Evolutionary conservation across 345 rosid species (phyloP).

Genomic region (Clausena lansium): DNA sequence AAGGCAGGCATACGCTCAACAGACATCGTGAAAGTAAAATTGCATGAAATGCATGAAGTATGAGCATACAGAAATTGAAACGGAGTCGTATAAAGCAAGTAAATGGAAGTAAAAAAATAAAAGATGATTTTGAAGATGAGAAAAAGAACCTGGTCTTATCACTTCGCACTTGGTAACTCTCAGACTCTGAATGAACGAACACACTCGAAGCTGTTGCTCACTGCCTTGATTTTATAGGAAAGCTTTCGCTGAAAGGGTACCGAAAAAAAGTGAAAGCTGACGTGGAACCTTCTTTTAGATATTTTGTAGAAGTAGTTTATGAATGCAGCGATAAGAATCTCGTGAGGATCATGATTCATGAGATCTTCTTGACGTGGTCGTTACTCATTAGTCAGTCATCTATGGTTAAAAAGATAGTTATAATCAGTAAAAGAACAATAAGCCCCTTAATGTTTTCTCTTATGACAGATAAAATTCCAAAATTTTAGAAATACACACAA

Average conservation of each 20-base stretch:
- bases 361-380: not conserved
- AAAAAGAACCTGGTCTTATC: constrained; percentile 13
- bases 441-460: no score
- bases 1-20: not conserved
- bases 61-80: not conserved
- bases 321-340: not conserved
- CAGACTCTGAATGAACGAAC: not conserved
- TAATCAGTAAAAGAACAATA: fast-evolving
- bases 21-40: not conserved
- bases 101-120: not conserved
- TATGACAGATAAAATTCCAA: no score
- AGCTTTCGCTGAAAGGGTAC: not conserved
- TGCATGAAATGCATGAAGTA: not conserved
- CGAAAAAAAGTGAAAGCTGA: not conserved
- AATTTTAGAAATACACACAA: no score
- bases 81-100: not conserved
- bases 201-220: not conserved
- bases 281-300: not conserved
- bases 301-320: not conserved
- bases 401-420: no score
- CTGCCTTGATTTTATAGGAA: not conserved
- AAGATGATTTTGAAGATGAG: not conserved
- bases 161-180: not conserved
- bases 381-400: not conserved
- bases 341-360: not conserved